These are phyloP conservation scores for Salix exigua DNA, from an alignment of 345 rosid species.

Conservation along the genomic window DNA sequence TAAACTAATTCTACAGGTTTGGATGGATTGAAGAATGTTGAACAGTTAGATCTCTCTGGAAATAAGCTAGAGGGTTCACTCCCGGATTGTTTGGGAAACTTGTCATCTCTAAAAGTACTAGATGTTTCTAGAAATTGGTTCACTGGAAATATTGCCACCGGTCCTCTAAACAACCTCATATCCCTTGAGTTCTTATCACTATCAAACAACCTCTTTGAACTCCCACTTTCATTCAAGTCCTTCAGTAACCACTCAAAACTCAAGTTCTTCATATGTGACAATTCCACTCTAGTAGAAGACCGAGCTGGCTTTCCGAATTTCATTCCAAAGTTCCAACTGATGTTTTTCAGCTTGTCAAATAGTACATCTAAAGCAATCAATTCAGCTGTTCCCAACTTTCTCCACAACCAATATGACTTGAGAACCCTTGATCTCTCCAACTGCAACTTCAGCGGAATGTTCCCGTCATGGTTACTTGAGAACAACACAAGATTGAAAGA, in stretches of 20 bases:
- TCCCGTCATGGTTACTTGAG: no score
- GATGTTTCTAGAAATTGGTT: conserved; percentile 13
- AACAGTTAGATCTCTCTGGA: not conserved
- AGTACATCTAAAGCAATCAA: not conserved
- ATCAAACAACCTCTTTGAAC: not conserved
- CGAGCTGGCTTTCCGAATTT: not conserved
- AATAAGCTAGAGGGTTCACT: conserved; percentile 1
- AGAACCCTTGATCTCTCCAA: no score
- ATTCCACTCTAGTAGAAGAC: no score
- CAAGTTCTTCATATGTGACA: not conserved
- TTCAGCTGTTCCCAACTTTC: not conserved
- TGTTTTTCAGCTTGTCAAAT: not conserved
- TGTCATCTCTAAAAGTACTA: conserved; percentile 7
- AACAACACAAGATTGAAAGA: no score
- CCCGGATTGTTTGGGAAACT: conserved; percentile 5
- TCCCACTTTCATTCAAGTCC: not conserved
- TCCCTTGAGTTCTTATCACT: conserved; percentile 1
- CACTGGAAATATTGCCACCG: not conserved
- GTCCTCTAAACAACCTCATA: not conserved
- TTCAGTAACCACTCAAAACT: conserved; percentile 20
- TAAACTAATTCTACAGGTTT: not conserved
- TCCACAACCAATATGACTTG: not conserved
- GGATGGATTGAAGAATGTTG: conserved; percentile 8
- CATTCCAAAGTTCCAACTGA: not conserved
- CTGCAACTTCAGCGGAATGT: no score